Conservation (phyloP, 371 early-diverging fungal species). For the Batrachochytrium dendrobatidis region DNA sequence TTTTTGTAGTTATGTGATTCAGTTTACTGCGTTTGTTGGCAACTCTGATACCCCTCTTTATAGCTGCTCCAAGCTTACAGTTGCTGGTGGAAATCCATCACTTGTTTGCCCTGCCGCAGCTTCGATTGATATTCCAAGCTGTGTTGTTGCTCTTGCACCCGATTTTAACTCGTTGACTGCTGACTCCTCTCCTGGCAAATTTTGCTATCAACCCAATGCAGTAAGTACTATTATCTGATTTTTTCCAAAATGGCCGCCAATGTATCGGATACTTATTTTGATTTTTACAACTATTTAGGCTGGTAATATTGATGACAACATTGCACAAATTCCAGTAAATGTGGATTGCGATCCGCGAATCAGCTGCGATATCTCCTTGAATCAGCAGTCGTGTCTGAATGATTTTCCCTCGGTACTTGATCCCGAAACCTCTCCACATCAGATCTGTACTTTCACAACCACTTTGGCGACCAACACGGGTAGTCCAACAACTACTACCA, state of each 20-base stretch:
- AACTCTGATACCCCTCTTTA: conserved; percentile 5
- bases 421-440: conserved; percentile 7
- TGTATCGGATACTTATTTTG: not conserved
- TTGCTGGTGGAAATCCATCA: conserved; percentile 5
- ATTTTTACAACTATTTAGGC: not conserved
- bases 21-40: conserved; percentile 6
- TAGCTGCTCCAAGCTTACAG: conserved; percentile 9
- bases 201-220: conserved; percentile 7
- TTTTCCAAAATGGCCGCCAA: too few relatives aligned
- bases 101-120: not conserved
- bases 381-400: not conserved
- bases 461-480: not conserved
- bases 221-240: not conserved
- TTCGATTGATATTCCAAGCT: not conserved
- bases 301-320: conserved; percentile 5
- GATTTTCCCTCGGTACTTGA: not conserved
- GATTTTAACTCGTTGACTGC: not conserved
- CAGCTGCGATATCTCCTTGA: not conserved
- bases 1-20: conserved; percentile 9
- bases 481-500: conserved; percentile 5
- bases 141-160: not conserved
- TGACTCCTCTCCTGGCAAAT: conserved; percentile 1
- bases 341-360: conserved; percentile 13
- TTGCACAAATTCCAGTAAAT: conserved; percentile 7
- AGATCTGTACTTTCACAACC: not conserved